Base-by-base conservation (phyloP, 371 early-diverging fungal genomes). In the Rhizomucor miehei region DNA sequence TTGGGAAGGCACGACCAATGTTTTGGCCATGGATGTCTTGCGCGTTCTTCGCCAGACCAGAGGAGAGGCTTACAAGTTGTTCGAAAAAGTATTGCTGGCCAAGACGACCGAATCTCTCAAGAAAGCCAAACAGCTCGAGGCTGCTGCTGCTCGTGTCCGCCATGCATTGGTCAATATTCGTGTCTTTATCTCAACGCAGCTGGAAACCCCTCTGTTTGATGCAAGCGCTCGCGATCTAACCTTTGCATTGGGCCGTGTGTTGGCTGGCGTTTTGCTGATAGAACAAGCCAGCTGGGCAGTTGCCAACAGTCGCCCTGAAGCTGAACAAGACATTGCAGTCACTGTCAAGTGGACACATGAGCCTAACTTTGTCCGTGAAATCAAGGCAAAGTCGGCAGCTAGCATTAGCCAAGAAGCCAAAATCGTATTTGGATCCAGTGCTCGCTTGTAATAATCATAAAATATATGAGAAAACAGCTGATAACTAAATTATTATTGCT, bases 1-100 rank as follows among this genome's bases (percentile, higher is more conserved):
- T 21, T 87, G 88, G 86, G 86, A 86, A 54, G 88, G 86, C 9
- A 87, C 88, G 0, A 78, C 87, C 1, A 87, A 87, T 51, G 82
- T 89, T 0, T 63, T 86, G 46, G 74, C 86, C 0, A 58, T 83
- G 62, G 89, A 89, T 66, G 80, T 87, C 14, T 51, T 85, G 44
- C 69, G 87, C 21, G 84, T 86, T 6, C 63, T 87, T 29, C 60
- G 64, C 8, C 74, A 79, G 35, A 75, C 75, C 25, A 77, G 77
- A 12, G 69, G 73, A 5, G 61, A 67, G 35, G 76, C 70, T 9
- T 45, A 76, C 24, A 37, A 66, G 3, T 38, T 63, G 0, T 80
- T 71, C 51, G 57, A 58, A 9, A 54, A 73, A 59, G 80, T 77
- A 5, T 43, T 60, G 9, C 16, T 46, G 46, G 51, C 35, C 23